Base-by-base conservation (phyloP, 768 basidiomycete genomes). In the Trametes gibbosa region DNA sequence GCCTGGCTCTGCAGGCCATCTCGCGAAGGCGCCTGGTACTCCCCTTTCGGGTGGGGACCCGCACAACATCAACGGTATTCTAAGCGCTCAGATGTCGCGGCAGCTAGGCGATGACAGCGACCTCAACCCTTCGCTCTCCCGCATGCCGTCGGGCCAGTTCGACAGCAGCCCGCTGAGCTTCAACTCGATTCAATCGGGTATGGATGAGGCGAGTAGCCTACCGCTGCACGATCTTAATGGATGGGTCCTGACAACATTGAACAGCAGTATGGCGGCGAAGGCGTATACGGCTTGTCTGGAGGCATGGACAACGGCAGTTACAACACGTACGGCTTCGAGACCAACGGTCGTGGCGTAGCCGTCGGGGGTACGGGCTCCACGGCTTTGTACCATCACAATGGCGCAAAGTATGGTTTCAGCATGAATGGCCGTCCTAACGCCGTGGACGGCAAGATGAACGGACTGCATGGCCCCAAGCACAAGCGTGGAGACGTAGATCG, bases 401-500 rank as follows among this genome's bases (percentile, higher is more conserved):
- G 84, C 2, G 79, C 89, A 56, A 86, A 90, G 63, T 92, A 91
- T 63, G 90, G 89, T 39, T 72, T 90, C 34, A 84, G 84, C 35
- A 67, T 86, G 50, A 81, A 84, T 34, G 74, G 76, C 10, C 81
- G 90, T 39, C 75, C 77, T 16, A 72, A 72, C 62, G 68, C 79
- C 45, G 76, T 76, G 29, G 89, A 91, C 63, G 75, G 84, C 55
- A 94, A 94, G 73, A 91, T 93, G 84, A 92, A 92, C 67, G 92
- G 92, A 21, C 72, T 95, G 45, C 91, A 93, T 67, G 95, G 95
- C 43, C 84, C 93, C 51, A 96, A 96, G 76, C 95, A 95, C 76
- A 96, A 95, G 76, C 84, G 95, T 13, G 92, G 92, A 39, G 92
- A 97, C 67, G 82, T 94, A 68, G 93, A 96, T 72, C 86, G 94